phyloP scores from a whole-genome alignment of 352 stramenopile species.

The Peronospora belbahrii region DNA sequence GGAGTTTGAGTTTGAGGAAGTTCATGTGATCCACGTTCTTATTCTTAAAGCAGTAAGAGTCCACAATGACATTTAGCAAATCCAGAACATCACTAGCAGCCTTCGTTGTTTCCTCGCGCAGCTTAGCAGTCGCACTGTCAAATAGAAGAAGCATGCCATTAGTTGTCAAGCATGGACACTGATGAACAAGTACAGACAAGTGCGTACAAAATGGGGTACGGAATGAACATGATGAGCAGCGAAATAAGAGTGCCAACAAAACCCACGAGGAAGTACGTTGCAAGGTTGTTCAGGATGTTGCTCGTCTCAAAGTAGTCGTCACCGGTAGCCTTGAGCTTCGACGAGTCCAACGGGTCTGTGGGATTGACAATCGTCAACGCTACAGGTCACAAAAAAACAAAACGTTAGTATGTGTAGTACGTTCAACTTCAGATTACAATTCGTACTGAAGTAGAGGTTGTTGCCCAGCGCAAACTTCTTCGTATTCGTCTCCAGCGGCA shows the following conservation, averaged over 20 bases:
- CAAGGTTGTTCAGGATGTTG: conserved; percentile 68
- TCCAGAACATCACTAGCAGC: conserved; percentile 54
- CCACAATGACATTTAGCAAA: conserved; percentile 72
- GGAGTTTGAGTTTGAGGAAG: conserved; percentile 62
- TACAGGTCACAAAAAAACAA: conserved; percentile 8
- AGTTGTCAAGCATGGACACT: neutral
- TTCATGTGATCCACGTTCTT: conserved; percentile 83
- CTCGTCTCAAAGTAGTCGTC: conserved; percentile 44
- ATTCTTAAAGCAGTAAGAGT: conserved; percentile 85
- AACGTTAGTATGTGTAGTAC: neutral
- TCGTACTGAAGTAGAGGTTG: conserved; percentile 80
- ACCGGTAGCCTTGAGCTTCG: conserved; percentile 37
- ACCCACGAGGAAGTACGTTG: conserved; percentile 71
- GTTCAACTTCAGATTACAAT: neutral
- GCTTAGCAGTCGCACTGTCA: conserved; percentile 43
- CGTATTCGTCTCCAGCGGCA: conserved; percentile 73
- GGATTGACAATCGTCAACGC: conserved; percentile 72
- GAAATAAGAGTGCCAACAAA: conserved; percentile 65
- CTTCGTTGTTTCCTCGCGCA: conserved; percentile 43
- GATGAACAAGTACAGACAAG: neutral
- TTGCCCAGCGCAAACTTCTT: conserved; percentile 81
- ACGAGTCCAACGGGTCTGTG: conserved; percentile 38
- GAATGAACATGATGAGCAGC: conserved; percentile 64
- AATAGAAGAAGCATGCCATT: neutral
- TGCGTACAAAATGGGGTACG: conserved; percentile 72